Base-by-base conservation (phyloP, 2,329 filamentous ascomycete genomes). In the Aspergillus sclerotialis region DNA sequence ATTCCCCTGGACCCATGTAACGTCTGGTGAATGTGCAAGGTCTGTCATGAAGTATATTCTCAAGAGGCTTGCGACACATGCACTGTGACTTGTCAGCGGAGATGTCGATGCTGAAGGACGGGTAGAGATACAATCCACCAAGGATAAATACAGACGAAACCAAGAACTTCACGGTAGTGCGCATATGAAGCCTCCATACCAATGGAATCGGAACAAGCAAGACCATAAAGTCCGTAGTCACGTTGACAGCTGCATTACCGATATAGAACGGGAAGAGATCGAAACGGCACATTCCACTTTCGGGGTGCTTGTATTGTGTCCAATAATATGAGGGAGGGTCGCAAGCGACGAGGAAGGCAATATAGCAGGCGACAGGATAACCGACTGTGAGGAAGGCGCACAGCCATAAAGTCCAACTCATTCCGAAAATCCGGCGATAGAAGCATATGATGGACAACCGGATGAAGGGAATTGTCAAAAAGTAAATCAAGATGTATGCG, bases 371-470 rank as follows among this genome's bases (percentile, higher is more conserved):
- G 7, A 29, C 8, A 7, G 13, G 38, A 24, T 46, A 50, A 8
- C 37, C 35, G 9, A 32, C 25, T 1, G 34, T 38, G 6, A 49
- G 28, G n/a, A 39, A 12, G 4, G 44, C 13, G 15, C 36, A 37
- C 3, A 40, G 4, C 21, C 15, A 30, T 2, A 48, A 38, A 27
- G 23, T 37, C 40, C 34, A 44, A 19, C 14, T 39, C 32, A 42
- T 38, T 10, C 37, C 35, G 12, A 51, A 48, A 15, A 52, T 41
- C 5, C 48, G 40, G 16, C 40, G 37, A 19, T 52, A 52, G 37
- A 51, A 50, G 24, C 42, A 38, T 3, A 50, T 29, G n/a, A 52
- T 46, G 4, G 45, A 50, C 8, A 44, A 11, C 26, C 46, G 44
- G 29, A 40, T 47, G 1, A 41, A 23, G 14, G 44, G 38, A 3